Conservation (phyloP, 129 eudicot species). For the Centrapalus pauciflorus region DNA sequence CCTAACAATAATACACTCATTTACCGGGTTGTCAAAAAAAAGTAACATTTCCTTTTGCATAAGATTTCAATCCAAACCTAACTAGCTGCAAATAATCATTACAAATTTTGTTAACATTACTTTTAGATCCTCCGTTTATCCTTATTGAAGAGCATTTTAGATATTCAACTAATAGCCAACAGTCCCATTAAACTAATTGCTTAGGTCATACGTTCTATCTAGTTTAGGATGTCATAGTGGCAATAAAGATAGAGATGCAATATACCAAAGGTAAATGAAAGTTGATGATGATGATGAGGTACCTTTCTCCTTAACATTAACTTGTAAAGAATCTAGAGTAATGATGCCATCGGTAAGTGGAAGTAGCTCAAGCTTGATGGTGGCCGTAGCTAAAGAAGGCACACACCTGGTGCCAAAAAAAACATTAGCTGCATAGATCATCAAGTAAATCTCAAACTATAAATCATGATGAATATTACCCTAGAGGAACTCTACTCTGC, state of each 20-base stretch:
- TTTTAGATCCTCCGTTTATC: neutral
- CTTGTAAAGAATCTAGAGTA: conserved; percentile 85
- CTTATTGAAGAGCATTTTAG: neutral
- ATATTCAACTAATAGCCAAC: neutral
- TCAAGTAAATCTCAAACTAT: conserved; percentile 1
- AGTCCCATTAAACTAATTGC: neutral
- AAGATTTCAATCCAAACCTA: neutral
- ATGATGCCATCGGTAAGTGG: conserved; percentile 94
- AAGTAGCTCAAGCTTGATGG: conserved; percentile 91
- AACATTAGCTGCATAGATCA: conserved; percentile 4
- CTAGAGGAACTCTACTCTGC: conserved; percentile 94
- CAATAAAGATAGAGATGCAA: neutral
- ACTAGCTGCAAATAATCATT: neutral
- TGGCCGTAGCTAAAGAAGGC: conserved; percentile 77
- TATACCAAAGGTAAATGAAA: neutral
- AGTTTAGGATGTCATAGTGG: neutral
- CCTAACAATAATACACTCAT: neutral
- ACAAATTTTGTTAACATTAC: neutral
- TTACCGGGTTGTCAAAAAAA: neutral
- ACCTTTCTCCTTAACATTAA: conserved; percentile 82
- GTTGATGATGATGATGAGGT: neutral
- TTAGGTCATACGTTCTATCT: neutral
- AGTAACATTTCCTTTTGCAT: neutral
- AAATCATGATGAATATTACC: conserved; percentile 42
- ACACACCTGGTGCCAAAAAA: conserved; percentile 55